These are phyloP conservation scores for Nothopassalora personata DNA, from an alignment of 2,329 filamentous ascomycete species.

Conservation along the genomic window DNA sequence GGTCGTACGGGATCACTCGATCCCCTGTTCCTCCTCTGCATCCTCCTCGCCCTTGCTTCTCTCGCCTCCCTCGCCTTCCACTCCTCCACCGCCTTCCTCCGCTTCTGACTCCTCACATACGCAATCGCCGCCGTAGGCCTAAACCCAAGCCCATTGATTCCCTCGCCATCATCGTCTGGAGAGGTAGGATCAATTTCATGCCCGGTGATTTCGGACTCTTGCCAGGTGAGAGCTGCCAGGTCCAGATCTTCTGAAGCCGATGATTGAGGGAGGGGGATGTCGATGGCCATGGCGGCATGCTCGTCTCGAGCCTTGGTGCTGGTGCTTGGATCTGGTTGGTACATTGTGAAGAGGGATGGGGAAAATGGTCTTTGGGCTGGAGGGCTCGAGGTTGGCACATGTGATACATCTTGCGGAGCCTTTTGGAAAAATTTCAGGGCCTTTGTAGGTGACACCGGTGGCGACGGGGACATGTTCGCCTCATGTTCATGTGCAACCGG, in stretches of 20 bases:
- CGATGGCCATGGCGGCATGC: background rate
- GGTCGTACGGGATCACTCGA: conserved; percentile 2
- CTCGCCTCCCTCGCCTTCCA: conserved; percentile 55
- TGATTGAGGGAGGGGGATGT: conserved; percentile 1
- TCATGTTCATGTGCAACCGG: background rate
- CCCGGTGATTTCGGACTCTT: conserved; percentile 58
- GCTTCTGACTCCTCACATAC: conserved; percentile 50
- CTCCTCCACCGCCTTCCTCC: conserved; percentile 54
- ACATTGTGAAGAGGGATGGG: conserved; percentile 6
- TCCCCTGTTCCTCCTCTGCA: conserved; percentile 43
- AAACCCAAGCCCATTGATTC: conserved; percentile 61
- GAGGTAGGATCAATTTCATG: conserved; percentile 45
- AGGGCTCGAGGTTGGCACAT: background rate
- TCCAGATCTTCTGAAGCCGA: conserved; percentile 5
- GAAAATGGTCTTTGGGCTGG: conserved; percentile 14
- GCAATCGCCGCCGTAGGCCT: conserved; percentile 56
- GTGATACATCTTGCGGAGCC: background rate
- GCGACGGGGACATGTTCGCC: background rate
- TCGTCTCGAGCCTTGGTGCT: too few relatives aligned
- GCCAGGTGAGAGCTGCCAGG: conserved; percentile 46
- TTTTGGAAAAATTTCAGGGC: background rate
- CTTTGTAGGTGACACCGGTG: conserved; percentile 1
- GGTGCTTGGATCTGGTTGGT: too few relatives aligned
- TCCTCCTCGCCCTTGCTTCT: conserved; percentile 54
- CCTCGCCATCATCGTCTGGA: conserved; percentile 58